Evolutionary conservation across 2,329 filamentous ascomycete species (phyloP), one percentile per base, ranked within the genome.

Genomic region (Aspergillus ruber): DNA sequence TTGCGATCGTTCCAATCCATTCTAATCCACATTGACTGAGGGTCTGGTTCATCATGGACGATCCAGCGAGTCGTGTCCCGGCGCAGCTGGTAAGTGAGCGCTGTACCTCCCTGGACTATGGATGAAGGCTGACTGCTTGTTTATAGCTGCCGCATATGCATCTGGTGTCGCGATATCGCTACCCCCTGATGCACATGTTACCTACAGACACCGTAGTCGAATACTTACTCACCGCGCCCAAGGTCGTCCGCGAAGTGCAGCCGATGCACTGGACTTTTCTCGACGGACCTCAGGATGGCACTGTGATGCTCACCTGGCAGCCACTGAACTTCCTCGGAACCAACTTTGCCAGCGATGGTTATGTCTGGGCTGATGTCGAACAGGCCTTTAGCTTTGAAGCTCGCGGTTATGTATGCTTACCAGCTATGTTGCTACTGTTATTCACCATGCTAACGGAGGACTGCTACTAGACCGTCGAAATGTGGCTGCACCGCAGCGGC

Each of bases 251-350:
- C 67, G 86, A 94, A 62, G 77, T 84, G 54, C 85, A 90, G 43
- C 82, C 91, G 2, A 90, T 98, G 78, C 88, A 85, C 70, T 98
- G 91, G 91, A 90, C 86, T 41, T 95, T 91, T 67, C 81, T 97
- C 48, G 83, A 93, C 59, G 80, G 83, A 45, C 91, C 91, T 9
- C 78, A 78, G 45, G 88, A 95, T 68, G 90, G 90, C 47, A 85
- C 84, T 7, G 80, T 95, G 40, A 81, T 93, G 64, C 76, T 97
- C 53, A 86, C 86, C 45, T 97, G 91, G 91, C 90, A 96, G 66
- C 86, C 91, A 2, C 75, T 86, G 45, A 79, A 84, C 58, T 80
- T 84, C 49, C 69, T 87, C 47, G 82, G 81, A 3, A 83, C 80
- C 1, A 85, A 83, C 59, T 95, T 90, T 64, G 84, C 91, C 7